These are phyloP conservation scores for Marasmius oreades DNA, from an alignment of 1,284 basidiomycete genomes.

Conservation along the genomic window DNA sequence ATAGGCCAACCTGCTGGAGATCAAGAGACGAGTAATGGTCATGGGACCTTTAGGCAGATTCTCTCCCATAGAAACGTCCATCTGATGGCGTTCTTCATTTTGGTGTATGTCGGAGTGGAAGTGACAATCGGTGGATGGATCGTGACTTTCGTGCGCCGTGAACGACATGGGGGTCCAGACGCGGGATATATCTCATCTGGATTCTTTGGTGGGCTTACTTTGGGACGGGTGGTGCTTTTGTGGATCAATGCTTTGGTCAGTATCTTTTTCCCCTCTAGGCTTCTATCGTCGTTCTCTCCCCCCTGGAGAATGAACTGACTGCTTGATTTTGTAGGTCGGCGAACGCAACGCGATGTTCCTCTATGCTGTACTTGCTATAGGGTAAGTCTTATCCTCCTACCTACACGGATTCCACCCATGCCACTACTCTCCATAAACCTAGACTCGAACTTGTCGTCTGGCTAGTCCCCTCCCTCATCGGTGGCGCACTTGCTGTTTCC, in stretches of 20 bases:
- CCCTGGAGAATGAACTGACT: background rate
- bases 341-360: slow-evolving; percentile 21
- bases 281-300: background rate
- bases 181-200: slow-evolving; percentile 31
- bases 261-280: background rate
- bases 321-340: slow-evolving; percentile 15
- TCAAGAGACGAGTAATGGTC: slow-evolving; percentile 1
- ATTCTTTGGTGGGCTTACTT: slow-evolving; percentile 29
- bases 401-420: background rate
- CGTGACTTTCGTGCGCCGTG: slow-evolving; percentile 34
- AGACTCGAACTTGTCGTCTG: slow-evolving; percentile 50
- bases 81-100: slow-evolving; percentile 36
- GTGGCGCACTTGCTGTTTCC: slow-evolving; percentile 42
- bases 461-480: slow-evolving; percentile 43
- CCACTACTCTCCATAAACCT: background rate
- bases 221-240: slow-evolving; percentile 25
- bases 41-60: slow-evolving; percentile 38
- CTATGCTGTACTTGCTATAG: slow-evolving; percentile 21
- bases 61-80: slow-evolving; percentile 37
- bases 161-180: slow-evolving; percentile 24
- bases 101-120: slow-evolving; percentile 44
- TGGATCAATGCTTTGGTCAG: slow-evolving; percentile 23
- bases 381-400: slow-evolving; percentile 12
- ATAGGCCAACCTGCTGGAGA: slow-evolving; percentile 13
- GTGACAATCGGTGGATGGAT: slow-evolving; percentile 47